phyloP scores from a whole-genome alignment of 306 rosid genomes.

The Senna tora region DNA sequence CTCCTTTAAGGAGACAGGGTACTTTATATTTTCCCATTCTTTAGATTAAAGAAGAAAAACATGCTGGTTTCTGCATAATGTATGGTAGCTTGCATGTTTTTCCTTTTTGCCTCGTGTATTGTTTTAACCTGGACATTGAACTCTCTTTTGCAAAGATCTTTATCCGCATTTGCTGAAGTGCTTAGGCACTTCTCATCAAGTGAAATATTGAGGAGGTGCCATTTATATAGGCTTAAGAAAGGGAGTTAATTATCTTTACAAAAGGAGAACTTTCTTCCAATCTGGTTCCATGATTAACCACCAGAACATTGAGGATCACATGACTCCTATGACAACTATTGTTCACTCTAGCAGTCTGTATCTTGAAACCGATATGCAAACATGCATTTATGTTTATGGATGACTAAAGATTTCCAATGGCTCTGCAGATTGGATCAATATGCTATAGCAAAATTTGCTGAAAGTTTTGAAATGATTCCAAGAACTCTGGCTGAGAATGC shows the following conservation, averaged over 20 bases:
- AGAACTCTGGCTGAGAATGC: constrained; percentile 95
- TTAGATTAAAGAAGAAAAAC: not conserved
- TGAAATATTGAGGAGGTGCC: constrained; percentile 2
- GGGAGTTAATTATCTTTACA: not conserved
- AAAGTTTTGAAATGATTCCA: constrained; percentile 94
- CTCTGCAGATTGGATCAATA: constrained; percentile 94
- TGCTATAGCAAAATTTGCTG: constrained; percentile 96
- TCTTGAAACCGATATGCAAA: not conserved
- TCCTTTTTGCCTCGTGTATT: not conserved
- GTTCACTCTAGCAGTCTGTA: constrained; percentile 6
- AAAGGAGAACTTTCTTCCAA: not conserved
- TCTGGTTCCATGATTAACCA: not conserved
- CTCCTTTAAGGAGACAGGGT: constrained; percentile 91
- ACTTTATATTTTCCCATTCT: constrained; percentile 18
- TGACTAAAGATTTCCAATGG: constrained; percentile 38
- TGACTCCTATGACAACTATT: not conserved
- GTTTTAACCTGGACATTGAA: not conserved
- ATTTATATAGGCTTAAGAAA: not conserved
- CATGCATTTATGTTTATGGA: constrained; percentile 5
- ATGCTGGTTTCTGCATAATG: not conserved
- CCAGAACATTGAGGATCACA: not conserved
- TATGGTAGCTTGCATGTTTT: not conserved
- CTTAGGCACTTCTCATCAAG: constrained; percentile 4
- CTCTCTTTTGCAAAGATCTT: not conserved
- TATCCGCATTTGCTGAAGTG: not conserved